Base-by-base conservation (phyloP, 1,284 basidiomycete species). In the Papiliotrema laurentii region DNA sequence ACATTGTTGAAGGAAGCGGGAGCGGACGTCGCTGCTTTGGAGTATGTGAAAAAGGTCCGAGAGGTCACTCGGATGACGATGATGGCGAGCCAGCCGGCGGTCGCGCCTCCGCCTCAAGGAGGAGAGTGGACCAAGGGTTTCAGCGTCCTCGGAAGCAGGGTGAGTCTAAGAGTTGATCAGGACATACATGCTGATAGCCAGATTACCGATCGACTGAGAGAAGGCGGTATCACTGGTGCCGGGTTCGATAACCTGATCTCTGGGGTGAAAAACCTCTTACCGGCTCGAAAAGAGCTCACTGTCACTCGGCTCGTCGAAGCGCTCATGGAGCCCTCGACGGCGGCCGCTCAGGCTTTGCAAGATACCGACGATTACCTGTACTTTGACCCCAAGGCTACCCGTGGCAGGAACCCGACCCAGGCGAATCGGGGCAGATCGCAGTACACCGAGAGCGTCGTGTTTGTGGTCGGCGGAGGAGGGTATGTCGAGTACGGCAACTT, bases 401-500 rank as follows among this genome's bases (percentile, higher is more conserved):
- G 81, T 79, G 64, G 71, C 71, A 28, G 83, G 77, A 30, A 67
- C 78, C 45, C 80, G 75, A 73, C 75, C 2, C 67, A 33, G 56
- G 71, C 51, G n/a, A 56, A 72, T 64, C 46, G 74, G 72, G 59
- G 66, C 0, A 59, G 77, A 19, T 74, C 76, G 43, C 78, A 82
- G n/a, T 96, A 92, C 71, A 77, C 79, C 16, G 93, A 98, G 58
- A 85, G 87, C 16, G 83, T 92, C 59, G 87, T 98, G 2, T 99
- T 99, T 63, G 79, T 98, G 14, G 93, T 98, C 1, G 96, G 96
- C 4, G 96, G 96, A 4, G 96, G 92, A 1, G 87, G 91, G 19
- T 96, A 98, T 66, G 91, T 98, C 45, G 96, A 99, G 74, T 97
- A 94, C 64, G 89, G 91, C 6, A 98, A 98, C 71, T 74, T 99